A percentile compares a stretch with the other conserved stretches of the same genome.
Evolutionary conservation across 192 early-diverging fungal genomes (phyloP).

Genomic region (Umbelopsis sp.): DNA sequence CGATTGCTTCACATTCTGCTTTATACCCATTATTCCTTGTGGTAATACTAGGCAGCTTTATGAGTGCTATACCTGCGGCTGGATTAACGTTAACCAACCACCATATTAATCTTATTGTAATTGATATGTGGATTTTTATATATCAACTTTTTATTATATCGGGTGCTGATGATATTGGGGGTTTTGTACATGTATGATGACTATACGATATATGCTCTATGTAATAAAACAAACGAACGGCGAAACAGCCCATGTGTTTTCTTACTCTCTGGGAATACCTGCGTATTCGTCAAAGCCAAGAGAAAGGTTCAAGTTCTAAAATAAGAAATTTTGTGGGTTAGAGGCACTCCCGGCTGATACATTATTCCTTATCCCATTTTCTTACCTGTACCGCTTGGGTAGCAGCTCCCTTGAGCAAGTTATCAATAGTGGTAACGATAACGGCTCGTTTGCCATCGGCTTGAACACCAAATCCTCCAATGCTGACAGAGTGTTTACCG

Average conservation of each 20-base stretch:
- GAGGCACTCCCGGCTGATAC: background rate
- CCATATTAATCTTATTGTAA: slow-evolving; percentile 5
- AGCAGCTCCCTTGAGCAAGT: slow-evolving; percentile 97
- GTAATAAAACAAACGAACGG: background rate
- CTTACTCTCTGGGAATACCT: slow-evolving; percentile 70
- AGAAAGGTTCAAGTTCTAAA: slow-evolving; percentile 91
- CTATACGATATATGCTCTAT: slow-evolving; percentile 12
- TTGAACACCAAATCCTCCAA: slow-evolving; percentile 94
- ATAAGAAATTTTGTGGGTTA: background rate
- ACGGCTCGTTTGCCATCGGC: slow-evolving; percentile 79
- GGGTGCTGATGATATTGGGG: background rate
- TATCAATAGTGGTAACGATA: slow-evolving; percentile 92
- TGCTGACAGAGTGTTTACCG: slow-evolving; percentile 84
- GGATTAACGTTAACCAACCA: slow-evolving; percentile 35
- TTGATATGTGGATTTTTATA: no score
- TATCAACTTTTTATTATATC: background rate
- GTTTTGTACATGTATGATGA: slow-evolving; percentile 12
- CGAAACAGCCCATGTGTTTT: background rate
- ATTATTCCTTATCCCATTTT: background rate
- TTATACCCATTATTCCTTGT: slow-evolving; percentile 39
- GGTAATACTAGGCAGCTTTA: slow-evolving; percentile 28
- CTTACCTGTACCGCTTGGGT: slow-evolving; percentile 93
- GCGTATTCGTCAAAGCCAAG: slow-evolving; percentile 87
- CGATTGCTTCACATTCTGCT: slow-evolving; percentile 42
- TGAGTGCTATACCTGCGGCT: slow-evolving; percentile 38